Percentiles rank a stretch among this genome's conserved stretches.
These are phyloP conservation scores for Obelidium mucronatum DNA, from an alignment of 192 early-diverging fungal genomes.

Conservation along the genomic window DNA sequence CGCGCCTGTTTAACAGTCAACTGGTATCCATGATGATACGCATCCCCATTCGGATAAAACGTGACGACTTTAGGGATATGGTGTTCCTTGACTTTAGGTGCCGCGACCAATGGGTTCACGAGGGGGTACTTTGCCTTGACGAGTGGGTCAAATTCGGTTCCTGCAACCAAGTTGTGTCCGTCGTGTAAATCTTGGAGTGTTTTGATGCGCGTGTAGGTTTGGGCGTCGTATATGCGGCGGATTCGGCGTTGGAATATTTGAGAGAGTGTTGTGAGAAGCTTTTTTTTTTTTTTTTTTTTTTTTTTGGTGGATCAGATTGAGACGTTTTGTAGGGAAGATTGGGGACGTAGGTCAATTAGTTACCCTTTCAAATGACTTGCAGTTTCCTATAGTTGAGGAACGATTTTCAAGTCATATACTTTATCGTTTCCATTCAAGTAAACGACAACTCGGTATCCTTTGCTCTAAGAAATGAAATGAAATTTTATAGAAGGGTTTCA, in stretches of 20 bases:
- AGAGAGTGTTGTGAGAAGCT: constrained; percentile 25
- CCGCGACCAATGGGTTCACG: constrained; percentile 8
- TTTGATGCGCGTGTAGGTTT: constrained; percentile 45
- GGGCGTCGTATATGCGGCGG: constrained; percentile 53
- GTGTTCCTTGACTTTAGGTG: constrained; percentile 10
- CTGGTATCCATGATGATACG: constrained; percentile 54
- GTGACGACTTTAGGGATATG: constrained; percentile 38
- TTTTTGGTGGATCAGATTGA: background rate
- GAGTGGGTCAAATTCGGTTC: constrained; percentile 44
- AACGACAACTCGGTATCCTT: constrained; percentile 57
- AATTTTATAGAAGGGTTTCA: background rate
- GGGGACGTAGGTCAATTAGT: background rate
- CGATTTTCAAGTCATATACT: constrained; percentile 41
- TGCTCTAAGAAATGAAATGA: constrained; percentile 55
- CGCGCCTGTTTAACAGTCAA: constrained; percentile 47
- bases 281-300: background rate
- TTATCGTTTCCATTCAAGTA: constrained; percentile 54
- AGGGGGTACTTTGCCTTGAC: constrained; percentile 43
- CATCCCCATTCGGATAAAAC: constrained; percentile 62
- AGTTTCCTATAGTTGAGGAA: constrained; percentile 63
- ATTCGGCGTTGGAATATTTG: constrained; percentile 22
- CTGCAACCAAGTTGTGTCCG: constrained; percentile 54
- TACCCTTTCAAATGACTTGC: constrained; percentile 60
- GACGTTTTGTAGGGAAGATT: constrained; percentile 4
- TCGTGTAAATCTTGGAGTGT: constrained; percentile 49